Base-by-base conservation (phyloP, 106 monocot genomes). In the Apostasia ramifera region DNA sequence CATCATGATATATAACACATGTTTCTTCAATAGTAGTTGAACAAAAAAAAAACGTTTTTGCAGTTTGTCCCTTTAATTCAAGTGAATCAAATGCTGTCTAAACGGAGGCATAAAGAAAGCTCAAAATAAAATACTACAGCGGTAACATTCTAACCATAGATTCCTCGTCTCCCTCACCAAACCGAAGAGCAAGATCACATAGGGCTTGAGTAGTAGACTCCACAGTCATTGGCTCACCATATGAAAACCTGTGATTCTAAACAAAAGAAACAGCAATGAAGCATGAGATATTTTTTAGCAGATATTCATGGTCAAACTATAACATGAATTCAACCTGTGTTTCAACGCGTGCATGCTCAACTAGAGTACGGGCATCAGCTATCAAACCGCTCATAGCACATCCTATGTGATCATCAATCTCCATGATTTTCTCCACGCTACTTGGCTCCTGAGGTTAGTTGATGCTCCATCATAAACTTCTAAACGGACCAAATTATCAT, bases 311-410 rank as follows among this genome's bases (percentile, higher is more conserved):
- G 4, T 6, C 12, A 41, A 46, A 44, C 38, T 12, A 45, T 4
- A 37, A 44, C 1, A 37, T n/a, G 47, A 70, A 8, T 47, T 47
- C 53, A 11, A 89, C 84, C 80, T 89, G 88, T 50, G 82, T 82
- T 69, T 84, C 84, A 74, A 89, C 88, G 53, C 88, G 88, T 37
- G 88, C 84, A 73, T 89, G 88, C 66, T 89, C 88, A 53, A 89
- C 84, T 47, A 89, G 84, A 45, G 82, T 85, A 37, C 80, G 79
- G 13, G 84, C 88, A 80, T 89, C 88, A 75, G 88, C 84, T 60
- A 82, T 85, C 52, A 89, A 65, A 44, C 84, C 88, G 75, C 84
- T 84, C 88, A 89, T 89, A 2, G 84, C 84, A 75, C 88, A 89
- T 40, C 88, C 88, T 52, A 88, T 79, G 66, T 88, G 84, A 11